Conservation (phyloP, 2,329 filamentous ascomycete species). For the Apiospora aurea region DNA sequence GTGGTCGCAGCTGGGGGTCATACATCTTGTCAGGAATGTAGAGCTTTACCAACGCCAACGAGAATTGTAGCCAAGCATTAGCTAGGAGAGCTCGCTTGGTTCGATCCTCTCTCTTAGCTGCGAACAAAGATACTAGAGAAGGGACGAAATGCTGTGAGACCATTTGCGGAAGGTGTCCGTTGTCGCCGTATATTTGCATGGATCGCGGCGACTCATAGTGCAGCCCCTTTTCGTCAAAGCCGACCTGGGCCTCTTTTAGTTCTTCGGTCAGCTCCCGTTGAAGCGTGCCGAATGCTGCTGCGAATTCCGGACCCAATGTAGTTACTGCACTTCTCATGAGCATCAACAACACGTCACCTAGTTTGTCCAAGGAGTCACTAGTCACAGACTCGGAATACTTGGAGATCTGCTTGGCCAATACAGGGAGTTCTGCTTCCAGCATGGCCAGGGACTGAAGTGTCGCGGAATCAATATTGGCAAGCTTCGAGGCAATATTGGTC, state of each 20-base stretch:
- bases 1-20: constrained; percentile 75
- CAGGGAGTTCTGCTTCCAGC: constrained; percentile 70
- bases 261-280: constrained; percentile 33
- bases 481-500: constrained; percentile 60
- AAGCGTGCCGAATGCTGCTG: constrained; percentile 37
- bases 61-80: constrained; percentile 78
- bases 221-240: constrained; percentile 36
- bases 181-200: constrained; percentile 23
- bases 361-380: constrained; percentile 55
- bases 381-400: constrained; percentile 56
- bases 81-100: constrained; percentile 48
- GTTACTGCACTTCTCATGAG: constrained; percentile 52
- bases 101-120: constrained; percentile 39
- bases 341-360: constrained; percentile 57
- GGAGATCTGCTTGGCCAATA: constrained; percentile 63
- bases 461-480: constrained; percentile 59
- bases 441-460: constrained; percentile 67
- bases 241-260: constrained; percentile 30
- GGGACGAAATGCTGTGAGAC: constrained; percentile 51
- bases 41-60: constrained; percentile 75
- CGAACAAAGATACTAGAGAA: constrained; percentile 53
- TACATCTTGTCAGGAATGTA: constrained; percentile 88
- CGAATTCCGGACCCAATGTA: constrained; percentile 47
- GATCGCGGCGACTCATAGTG: constrained; percentile 31
- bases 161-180: constrained; percentile 47